These are phyloP conservation scores for Sordariomycetes sp. DNA, from an alignment of 2,329 filamentous ascomycete species.

Conservation along the genomic window DNA sequence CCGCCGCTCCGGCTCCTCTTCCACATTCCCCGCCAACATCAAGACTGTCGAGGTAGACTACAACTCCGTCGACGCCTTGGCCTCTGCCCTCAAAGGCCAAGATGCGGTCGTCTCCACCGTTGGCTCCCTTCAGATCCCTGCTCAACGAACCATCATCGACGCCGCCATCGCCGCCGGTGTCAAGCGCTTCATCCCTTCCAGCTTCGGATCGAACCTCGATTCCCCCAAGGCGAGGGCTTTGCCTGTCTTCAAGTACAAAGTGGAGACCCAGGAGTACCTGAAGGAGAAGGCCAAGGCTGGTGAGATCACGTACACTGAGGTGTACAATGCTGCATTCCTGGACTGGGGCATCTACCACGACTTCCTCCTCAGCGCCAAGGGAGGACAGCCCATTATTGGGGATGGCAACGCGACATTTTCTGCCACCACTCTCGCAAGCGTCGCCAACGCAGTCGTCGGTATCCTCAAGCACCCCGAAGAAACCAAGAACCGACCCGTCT, in stretches of 20 bases:
- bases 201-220: conserved; percentile 34
- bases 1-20: conserved; percentile 28
- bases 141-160: conserved; percentile 37
- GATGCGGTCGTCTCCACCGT: conserved; percentile 41
- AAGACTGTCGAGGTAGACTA: conserved; percentile 26
- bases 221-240: conserved; percentile 26
- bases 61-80: conserved; percentile 36
- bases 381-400: conserved; percentile 29
- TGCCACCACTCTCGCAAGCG: conserved; percentile 32
- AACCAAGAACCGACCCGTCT: conserved; percentile 42
- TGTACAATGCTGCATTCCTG: conserved; percentile 47
- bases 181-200: conserved; percentile 51
- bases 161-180: conserved; percentile 52
- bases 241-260: conserved; percentile 43
- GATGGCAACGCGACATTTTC: conserved; percentile 42
- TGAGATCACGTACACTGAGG: conserved; percentile 42
- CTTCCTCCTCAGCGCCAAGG: conserved; percentile 33
- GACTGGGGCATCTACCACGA: conserved; percentile 40
- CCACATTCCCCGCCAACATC: conserved; percentile 17
- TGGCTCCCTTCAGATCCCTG: conserved; percentile 26
- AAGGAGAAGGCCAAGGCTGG: conserved; percentile 27
- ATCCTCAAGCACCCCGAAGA: conserved; percentile 38
- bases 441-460: conserved; percentile 38
- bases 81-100: conserved; percentile 40
- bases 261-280: conserved; percentile 28